phyloP scores from a whole-genome alignment of 345 rosid species.

The Clarkia xantiana region DNA sequence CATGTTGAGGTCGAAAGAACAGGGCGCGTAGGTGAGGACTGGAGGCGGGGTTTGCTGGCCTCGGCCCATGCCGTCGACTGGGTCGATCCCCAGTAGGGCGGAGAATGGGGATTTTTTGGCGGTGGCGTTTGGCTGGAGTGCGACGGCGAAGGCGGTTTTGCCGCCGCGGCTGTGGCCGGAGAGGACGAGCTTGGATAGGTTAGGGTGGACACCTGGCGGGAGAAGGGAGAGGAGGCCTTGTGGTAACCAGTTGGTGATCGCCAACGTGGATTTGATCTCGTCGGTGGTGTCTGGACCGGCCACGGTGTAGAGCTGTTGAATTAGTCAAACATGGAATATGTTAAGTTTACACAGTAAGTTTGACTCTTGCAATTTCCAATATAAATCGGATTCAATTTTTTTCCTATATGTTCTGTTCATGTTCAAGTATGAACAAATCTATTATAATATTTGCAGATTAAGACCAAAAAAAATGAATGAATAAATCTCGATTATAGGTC shows the following conservation, averaged over 20 bases:
- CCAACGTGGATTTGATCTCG: conserved; percentile 44
- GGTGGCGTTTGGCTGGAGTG: conserved; percentile 30
- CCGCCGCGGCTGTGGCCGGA: conserved; percentile 93
- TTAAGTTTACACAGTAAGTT: conserved; percentile 10
- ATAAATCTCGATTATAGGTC: too few species aligned
- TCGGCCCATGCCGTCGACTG: conserved; percentile 61
- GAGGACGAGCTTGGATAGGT: conserved; percentile 37
- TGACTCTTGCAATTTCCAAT: too few species aligned
- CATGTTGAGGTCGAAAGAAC: conserved; percentile 49
- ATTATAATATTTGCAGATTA: too few species aligned
- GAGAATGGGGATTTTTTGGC: conserved; percentile 28
- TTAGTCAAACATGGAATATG: neutral
- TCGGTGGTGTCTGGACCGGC: conserved; percentile 35
- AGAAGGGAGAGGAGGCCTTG: conserved; percentile 34
- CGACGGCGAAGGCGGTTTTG: conserved; percentile 61
- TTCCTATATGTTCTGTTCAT: neutral
- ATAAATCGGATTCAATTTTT: too few species aligned
- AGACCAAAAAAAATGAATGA: too few species aligned
- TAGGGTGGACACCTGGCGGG: conserved; percentile 32
- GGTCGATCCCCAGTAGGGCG: conserved; percentile 71
- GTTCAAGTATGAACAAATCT: too few species aligned
- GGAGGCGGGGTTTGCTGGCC: conserved; percentile 71
- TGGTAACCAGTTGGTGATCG: conserved; percentile 42
- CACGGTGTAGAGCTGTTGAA: conserved; percentile 37
- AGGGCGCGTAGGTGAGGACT: conserved; percentile 45